These are phyloP conservation scores for Arthrobotrys megalospora DNA, from an alignment of 2,329 filamentous ascomycete species.

Conservation along the genomic window DNA sequence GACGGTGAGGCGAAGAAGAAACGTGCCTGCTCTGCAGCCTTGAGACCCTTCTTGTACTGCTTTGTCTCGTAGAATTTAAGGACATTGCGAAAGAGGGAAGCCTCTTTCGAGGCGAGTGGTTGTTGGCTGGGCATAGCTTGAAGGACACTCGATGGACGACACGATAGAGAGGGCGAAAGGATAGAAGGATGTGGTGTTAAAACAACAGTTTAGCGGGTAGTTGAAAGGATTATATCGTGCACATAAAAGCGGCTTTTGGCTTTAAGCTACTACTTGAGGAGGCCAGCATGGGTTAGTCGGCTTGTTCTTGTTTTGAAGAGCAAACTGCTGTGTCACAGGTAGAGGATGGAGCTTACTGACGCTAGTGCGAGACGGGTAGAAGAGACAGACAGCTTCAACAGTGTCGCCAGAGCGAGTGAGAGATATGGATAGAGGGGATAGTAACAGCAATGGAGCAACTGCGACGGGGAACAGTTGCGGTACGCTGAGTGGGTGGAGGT, in stretches of 20 bases:
- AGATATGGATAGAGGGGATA: neutral
- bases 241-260: slow-evolving; percentile 55
- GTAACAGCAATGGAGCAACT: slow-evolving; percentile 25
- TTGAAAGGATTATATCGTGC: slow-evolving; percentile 46
- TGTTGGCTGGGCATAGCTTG: slow-evolving; percentile 53
- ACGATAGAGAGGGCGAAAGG: slow-evolving; percentile 15
- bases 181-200: slow-evolving; percentile 1
- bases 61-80: slow-evolving; percentile 98
- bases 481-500: neutral
- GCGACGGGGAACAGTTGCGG: slow-evolving; percentile 1
- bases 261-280: slow-evolving; percentile 8
- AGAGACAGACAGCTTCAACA: neutral
- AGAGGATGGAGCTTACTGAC: slow-evolving; percentile 25
- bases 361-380: slow-evolving; percentile 10
- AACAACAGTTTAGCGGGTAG: slow-evolving; percentile 9
- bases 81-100: slow-evolving; percentile 91
- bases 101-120: slow-evolving; percentile 79
- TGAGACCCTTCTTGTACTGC: slow-evolving; percentile 97
- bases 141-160: neutral
- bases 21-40: slow-evolving; percentile 79
- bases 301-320: neutral
- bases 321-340: slow-evolving; percentile 14
- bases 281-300: slow-evolving; percentile 6
- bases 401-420: slow-evolving; percentile 8
- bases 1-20: neutral